phyloP scores from a whole-genome alignment of 1,284 basidiomycete genomes.

The Rugosomyces carneus region DNA sequence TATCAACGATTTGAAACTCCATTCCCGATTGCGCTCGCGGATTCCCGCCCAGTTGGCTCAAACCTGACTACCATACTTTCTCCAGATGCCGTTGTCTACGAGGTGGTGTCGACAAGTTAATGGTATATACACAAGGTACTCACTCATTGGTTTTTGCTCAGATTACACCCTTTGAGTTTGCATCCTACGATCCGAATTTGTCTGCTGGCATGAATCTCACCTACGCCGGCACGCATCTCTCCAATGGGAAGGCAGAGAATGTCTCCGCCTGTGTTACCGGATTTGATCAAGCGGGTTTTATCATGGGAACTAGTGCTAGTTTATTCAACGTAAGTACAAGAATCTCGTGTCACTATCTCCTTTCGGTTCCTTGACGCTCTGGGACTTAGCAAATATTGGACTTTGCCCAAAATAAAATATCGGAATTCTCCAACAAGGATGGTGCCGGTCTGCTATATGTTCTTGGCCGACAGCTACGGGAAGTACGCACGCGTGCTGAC shows the following conservation, averaged over 20 bases:
- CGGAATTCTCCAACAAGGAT: conserved; percentile 32
- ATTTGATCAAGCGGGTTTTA: conserved; percentile 61
- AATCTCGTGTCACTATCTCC: neutral
- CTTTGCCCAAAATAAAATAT: conserved; percentile 35
- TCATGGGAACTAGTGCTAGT: conserved; percentile 62
- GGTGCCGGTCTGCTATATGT: conserved; percentile 38
- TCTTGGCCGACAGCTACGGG: conserved; percentile 39
- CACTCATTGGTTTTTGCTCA: conserved; percentile 18
- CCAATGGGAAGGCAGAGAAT: conserved; percentile 43
- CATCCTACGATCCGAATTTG: conserved; percentile 61
- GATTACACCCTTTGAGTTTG: conserved; percentile 61
- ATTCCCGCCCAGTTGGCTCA: conserved; percentile 45
- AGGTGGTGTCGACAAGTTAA: conserved; percentile 32
- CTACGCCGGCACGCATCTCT: conserved; percentile 54
- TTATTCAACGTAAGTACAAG: conserved; percentile 49
- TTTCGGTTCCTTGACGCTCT: neutral
- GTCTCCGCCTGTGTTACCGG: conserved; percentile 52
- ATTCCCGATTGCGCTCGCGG: conserved; percentile 52
- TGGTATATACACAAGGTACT: neutral
- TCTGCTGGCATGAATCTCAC: conserved; percentile 54
- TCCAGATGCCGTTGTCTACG: conserved; percentile 51
- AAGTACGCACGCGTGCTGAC: conserved; percentile 45
- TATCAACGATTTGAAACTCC: conserved; percentile 42
- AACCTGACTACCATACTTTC: conserved; percentile 36
- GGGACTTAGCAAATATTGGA: conserved; percentile 41